Evolutionary conservation across 257 asterid genomes (phyloP).

Genomic region (Nicotiana otophora): DNA sequence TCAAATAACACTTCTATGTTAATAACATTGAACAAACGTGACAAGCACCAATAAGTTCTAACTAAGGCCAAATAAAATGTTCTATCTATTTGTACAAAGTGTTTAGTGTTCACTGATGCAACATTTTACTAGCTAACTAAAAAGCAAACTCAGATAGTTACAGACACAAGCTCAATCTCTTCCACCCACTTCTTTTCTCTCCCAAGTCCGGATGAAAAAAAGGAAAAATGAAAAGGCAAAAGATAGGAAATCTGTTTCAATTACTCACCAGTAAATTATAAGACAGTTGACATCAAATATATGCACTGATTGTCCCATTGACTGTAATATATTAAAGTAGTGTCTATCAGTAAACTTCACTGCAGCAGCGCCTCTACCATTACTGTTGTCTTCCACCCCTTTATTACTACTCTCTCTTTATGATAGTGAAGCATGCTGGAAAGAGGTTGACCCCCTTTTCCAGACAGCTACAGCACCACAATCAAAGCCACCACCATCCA

Average conservation of each 20-base stretch:
- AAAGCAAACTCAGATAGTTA: background rate
- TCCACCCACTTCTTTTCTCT: no score
- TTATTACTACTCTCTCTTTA: slow-evolving; percentile 60
- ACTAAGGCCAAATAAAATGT: background rate
- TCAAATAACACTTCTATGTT: slow-evolving; percentile 1
- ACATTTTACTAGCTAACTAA: background rate
- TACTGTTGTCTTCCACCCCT: slow-evolving; percentile 3
- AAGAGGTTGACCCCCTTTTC: slow-evolving; percentile 63
- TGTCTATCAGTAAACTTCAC: slow-evolving; percentile 63
- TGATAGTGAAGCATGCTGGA: slow-evolving; percentile 73
- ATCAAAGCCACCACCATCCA: slow-evolving; percentile 27
- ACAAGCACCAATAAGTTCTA: background rate
- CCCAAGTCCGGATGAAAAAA: background rate
- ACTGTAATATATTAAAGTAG: slow-evolving; percentile 78
- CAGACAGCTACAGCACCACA: slow-evolving; percentile 31
- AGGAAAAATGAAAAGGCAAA: background rate
- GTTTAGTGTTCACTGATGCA: background rate
- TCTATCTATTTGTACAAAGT: background rate
- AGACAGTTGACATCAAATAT: slow-evolving; percentile 53
- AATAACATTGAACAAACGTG: background rate
- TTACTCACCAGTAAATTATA: slow-evolving; percentile 80
- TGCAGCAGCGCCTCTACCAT: slow-evolving; percentile 41
- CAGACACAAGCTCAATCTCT: background rate
- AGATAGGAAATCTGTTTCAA: background rate
- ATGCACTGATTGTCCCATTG: slow-evolving; percentile 86